phyloP scores from a whole-genome alignment of 768 basidiomycete genomes.

The Hortiboletus campestris region DNA sequence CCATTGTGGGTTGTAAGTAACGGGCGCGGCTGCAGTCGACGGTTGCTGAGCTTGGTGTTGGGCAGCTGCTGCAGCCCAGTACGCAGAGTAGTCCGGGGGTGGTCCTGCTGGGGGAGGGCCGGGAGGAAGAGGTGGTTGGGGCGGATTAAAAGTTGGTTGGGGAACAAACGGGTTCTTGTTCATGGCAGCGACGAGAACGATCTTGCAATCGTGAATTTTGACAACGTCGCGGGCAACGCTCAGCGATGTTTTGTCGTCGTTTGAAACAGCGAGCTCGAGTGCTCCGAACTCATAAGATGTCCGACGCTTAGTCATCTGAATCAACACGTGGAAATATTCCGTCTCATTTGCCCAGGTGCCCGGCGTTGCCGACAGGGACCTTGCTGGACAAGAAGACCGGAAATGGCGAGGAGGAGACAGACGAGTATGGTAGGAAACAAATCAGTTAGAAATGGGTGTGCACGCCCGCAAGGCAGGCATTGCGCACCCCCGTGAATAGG shows the following conservation, averaged over 20 bases:
- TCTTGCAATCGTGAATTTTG: constrained; percentile 9
- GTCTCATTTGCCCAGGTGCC: too few relatives aligned
- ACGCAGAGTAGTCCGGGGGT: constrained; percentile 73
- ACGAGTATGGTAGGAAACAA: too few relatives aligned
- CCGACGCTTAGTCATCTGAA: constrained; percentile 28
- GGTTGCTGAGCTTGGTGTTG: constrained; percentile 39
- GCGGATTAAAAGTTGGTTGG: constrained; percentile 63
- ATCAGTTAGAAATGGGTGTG: too few relatives aligned
- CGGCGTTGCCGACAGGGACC: too few relatives aligned
- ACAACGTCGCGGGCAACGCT: constrained; percentile 8
- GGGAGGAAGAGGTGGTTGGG: constrained; percentile 77
- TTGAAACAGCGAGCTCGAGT: constrained; percentile 21
- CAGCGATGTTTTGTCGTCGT: constrained; percentile 19
- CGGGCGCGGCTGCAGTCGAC: constrained; percentile 37
- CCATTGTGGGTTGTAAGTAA: constrained; percentile 68
- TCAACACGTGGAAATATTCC: too few relatives aligned
- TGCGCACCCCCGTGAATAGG: too few relatives aligned
- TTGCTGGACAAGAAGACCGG: too few relatives aligned
- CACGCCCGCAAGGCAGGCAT: too few relatives aligned
- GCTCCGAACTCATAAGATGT: constrained; percentile 10
- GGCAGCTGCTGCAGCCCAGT: constrained; percentile 66
- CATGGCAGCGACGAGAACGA: constrained; percentile 41
- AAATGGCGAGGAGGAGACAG: too few relatives aligned
- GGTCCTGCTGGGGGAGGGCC: constrained; percentile 73
- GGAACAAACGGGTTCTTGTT: constrained; percentile 85